Percentiles rank a stretch among this genome's conserved stretches.
Conservation (phyloP, 1,139 yeast genomes). For the Ashbya aceris region DNA sequence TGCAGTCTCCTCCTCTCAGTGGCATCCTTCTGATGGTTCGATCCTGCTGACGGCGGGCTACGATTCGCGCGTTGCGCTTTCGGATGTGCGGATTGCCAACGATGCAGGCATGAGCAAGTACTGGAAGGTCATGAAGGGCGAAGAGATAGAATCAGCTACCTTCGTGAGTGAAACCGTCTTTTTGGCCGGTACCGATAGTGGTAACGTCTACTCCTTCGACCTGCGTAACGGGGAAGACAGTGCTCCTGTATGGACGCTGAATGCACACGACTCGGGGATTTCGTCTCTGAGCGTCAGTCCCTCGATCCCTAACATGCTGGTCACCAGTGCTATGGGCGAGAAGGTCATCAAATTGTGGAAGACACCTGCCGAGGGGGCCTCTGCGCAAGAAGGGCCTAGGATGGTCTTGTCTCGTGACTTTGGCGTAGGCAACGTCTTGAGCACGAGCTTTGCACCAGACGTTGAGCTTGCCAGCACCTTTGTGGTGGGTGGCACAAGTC, state of each 20-base stretch:
- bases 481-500: conserved; percentile 81
- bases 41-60: conserved; percentile 88
- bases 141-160: conserved; percentile 75
- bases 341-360: conserved; percentile 85
- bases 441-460: conserved; percentile 80
- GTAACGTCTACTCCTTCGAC: conserved; percentile 84
- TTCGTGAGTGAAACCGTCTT: conserved; percentile 67
- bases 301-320: conserved; percentile 63
- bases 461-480: conserved; percentile 77
- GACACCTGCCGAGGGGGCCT: conserved; percentile 35
- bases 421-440: conserved; percentile 88
- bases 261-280: conserved; percentile 94
- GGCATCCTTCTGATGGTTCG: conserved; percentile 74
- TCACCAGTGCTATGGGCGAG: conserved; percentile 89
- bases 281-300: conserved; percentile 68
- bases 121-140: conserved; percentile 53
- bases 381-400: conserved; percentile 50
- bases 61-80: conserved; percentile 67
- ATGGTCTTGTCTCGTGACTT: conserved; percentile 89
- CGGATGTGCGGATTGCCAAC: conserved; percentile 79
- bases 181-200: conserved; percentile 87
- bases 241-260: conserved; percentile 85
- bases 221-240: conserved; percentile 49
- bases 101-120: conserved; percentile 49
- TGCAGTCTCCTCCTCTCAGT: conserved; percentile 78